Evolutionary conservation across 345 rosid genomes (phyloP).

Genomic region (Hibiscus syriacus): DNA sequence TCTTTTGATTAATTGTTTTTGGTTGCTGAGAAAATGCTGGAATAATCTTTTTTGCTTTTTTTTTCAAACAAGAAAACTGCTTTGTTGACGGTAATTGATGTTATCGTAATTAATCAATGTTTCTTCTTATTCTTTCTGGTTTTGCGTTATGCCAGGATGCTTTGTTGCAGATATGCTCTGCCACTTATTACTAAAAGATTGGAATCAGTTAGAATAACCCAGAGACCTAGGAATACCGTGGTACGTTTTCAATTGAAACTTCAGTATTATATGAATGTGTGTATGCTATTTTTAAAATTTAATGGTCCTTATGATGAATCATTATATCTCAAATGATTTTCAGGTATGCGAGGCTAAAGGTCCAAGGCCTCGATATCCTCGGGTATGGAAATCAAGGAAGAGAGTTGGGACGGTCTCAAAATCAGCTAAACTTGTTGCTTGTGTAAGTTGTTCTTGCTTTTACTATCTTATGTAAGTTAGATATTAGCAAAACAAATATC

Average conservation of each 20-base stretch:
- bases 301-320: not conserved
- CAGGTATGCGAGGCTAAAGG: slow-evolving; percentile 86
- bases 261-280: not conserved
- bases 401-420: slow-evolving; percentile 80
- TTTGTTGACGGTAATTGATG: not conserved
- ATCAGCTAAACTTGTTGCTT: slow-evolving; percentile 58
- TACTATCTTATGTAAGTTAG: not conserved
- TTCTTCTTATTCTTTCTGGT: not conserved
- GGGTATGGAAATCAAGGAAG: slow-evolving; percentile 79
- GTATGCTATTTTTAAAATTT: not conserved
- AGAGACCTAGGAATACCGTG: slow-evolving; percentile 33
- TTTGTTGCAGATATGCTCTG: slow-evolving; percentile 36
- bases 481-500: not conserved
- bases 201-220: slow-evolving; percentile 26
- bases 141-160: not conserved
- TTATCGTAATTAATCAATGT: not conserved
- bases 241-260: slow-evolving; percentile 29
- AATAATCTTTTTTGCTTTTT: not conserved
- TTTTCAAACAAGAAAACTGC: not conserved
- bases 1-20: not conserved
- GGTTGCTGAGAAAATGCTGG: slow-evolving; percentile 1
- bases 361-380: slow-evolving; percentile 83
- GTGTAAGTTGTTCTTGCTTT: slow-evolving; percentile 31
- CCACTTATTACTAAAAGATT: slow-evolving; percentile 37
- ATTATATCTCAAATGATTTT: not conserved